phyloP scores from a whole-genome alignment of 2,329 filamentous ascomycete genomes.

The Clonostachys rosea region DNA sequence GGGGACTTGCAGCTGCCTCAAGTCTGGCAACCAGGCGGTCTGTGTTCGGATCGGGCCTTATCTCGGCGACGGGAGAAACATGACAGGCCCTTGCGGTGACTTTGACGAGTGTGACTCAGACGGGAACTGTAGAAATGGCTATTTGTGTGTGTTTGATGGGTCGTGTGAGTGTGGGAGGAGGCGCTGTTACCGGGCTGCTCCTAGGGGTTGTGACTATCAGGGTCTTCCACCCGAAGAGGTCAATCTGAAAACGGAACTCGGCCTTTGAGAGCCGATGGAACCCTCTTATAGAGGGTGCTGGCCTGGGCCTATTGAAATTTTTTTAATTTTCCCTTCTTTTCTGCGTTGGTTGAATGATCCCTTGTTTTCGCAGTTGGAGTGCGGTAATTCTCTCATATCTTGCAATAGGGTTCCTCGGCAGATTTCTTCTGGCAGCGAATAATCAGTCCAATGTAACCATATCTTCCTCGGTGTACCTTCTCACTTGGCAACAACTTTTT shows the following conservation, averaged over 20 bases:
- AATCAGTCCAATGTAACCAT: too few relatives aligned
- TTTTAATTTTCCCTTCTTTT: too few relatives aligned
- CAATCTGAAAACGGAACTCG: background rate
- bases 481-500: too few relatives aligned
- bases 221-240: conserved; percentile 3
- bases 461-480: too few relatives aligned
- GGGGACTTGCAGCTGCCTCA: conserved; percentile 10
- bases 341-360: too few relatives aligned
- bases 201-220: conserved; percentile 5
- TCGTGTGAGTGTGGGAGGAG: conserved; percentile 10
- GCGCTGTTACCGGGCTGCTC: conserved; percentile 8
- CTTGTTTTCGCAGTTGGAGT: too few relatives aligned
- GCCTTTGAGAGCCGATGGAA: too few relatives aligned
- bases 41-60: conserved; percentile 7
- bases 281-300: too few relatives aligned
- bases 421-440: too few relatives aligned
- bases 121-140: conserved; percentile 4
- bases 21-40: conserved; percentile 4
- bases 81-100: conserved; percentile 7
- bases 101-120: conserved; percentile 8
- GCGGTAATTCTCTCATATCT: too few relatives aligned
- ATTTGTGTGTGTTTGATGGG: conserved; percentile 9
- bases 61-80: conserved; percentile 1
- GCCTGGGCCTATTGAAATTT: too few relatives aligned
- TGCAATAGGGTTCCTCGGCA: too few relatives aligned